phyloP scores from a whole-genome alignment of 2,329 filamentous ascomycete species.

The Pseudogymnoascus sp. region DNA sequence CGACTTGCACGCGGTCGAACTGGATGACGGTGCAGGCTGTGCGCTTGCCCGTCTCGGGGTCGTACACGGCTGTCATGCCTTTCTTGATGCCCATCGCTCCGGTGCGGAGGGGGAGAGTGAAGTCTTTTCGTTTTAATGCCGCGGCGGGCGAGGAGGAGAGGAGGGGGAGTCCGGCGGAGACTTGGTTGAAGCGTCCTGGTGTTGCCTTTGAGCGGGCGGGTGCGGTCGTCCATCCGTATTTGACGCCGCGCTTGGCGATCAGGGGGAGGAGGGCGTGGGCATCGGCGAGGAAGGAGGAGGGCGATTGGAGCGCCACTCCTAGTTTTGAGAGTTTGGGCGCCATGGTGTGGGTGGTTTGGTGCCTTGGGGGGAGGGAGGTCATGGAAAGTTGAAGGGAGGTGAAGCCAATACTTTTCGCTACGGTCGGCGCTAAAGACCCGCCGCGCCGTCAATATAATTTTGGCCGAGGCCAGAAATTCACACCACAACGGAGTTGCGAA shows the following conservation, averaged over 20 bases:
- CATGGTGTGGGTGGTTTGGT: conserved; percentile 24
- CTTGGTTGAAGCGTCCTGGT: conserved; percentile 50
- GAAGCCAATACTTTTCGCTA: conserved; percentile 14
- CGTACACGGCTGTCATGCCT: conserved; percentile 90
- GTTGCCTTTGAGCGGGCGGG: conserved; percentile 38
- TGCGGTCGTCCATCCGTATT: conserved; percentile 51
- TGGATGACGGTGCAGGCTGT: conserved; percentile 88
- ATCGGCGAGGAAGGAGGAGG: conserved; percentile 25
- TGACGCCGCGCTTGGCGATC: conserved; percentile 28
- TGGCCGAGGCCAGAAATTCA: conserved; percentile 3
- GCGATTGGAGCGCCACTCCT: conserved; percentile 24
- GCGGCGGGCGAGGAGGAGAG: conserved; percentile 53
- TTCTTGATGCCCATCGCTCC: conserved; percentile 85
- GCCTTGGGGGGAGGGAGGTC: not conserved
- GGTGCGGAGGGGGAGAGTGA: conserved; percentile 59
- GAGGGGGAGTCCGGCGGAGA: conserved; percentile 46
- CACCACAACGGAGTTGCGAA: not conserved
- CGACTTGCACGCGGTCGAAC: conserved; percentile 83
- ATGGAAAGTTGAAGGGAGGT: conserved; percentile 9
- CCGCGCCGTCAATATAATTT: conserved; percentile 26
- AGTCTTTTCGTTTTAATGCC: conserved; percentile 50
- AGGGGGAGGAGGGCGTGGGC: conserved; percentile 27
- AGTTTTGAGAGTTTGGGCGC: conserved; percentile 30
- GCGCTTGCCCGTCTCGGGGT: conserved; percentile 64
- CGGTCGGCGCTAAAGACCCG: conserved; percentile 19